Conservation (phyloP, 2,329 filamentous ascomycete genomes). For the Raffaelea albimanens region DNA sequence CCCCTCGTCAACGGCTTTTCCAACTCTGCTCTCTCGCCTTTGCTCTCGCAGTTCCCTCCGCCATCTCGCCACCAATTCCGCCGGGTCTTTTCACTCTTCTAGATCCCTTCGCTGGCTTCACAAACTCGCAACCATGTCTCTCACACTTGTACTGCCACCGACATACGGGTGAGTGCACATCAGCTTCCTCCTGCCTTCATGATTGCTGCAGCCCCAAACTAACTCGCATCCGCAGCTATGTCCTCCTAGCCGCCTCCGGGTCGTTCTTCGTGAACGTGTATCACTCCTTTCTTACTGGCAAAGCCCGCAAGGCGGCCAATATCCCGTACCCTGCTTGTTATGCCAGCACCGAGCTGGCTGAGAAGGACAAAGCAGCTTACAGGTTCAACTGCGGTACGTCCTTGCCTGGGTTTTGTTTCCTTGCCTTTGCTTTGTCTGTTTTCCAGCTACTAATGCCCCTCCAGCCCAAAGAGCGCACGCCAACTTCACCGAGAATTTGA, state of each 20-base stretch:
- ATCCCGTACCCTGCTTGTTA: slow-evolving; percentile 50
- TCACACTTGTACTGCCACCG: slow-evolving; percentile 8
- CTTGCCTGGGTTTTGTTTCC: background rate
- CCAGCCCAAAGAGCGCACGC: slow-evolving; percentile 50
- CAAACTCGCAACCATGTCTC: slow-evolving; percentile 3
- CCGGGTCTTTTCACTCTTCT: no score
- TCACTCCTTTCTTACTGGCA: slow-evolving; percentile 38
- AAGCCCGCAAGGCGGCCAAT: slow-evolving; percentile 40
- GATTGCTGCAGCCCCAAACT: background rate
- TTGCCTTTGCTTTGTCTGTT: background rate
- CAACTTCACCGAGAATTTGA: slow-evolving; percentile 55
- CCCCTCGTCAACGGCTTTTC: no score
- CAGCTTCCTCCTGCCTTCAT: background rate
- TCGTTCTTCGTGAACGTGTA: slow-evolving; percentile 48
- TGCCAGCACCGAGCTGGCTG: slow-evolving; percentile 42
- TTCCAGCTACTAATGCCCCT: background rate
- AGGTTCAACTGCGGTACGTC: slow-evolving; percentile 51
- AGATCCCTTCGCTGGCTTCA: background rate
- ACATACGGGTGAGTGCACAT: slow-evolving; percentile 10
- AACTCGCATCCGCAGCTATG: slow-evolving; percentile 36
- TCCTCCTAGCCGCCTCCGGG: slow-evolving; percentile 46
- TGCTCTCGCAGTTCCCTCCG: no score
- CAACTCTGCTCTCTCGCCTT: no score
- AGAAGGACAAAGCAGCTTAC: slow-evolving; percentile 43
- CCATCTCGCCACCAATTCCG: no score